Evolutionary conservation across 805 yeast species (phyloP), one percentile per base, ranked within the genome.

Genomic region (Wickerhamiella nectarea): DNA sequence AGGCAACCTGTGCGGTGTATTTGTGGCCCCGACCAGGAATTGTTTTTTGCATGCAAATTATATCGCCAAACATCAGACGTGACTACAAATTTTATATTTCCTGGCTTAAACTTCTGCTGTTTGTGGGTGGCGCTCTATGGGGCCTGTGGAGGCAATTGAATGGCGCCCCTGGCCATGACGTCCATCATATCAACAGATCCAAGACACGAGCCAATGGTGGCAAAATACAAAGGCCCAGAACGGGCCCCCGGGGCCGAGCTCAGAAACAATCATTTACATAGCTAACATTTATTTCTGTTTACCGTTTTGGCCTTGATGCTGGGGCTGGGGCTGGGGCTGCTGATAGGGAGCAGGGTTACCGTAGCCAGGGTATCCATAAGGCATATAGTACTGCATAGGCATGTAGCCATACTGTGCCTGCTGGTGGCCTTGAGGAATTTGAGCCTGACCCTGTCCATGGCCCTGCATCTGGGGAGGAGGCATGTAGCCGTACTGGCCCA

Each of bases 371-470:
- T 41, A 41, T 17, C 40, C 40, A 36, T 46, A 46, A 18, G 48
- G 45, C 48, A 39, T 38, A 38, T 50, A 50, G 45, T 49, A 47
- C 38, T 44, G 46, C 41, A 38, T 29, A 20, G 39, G 48, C 38
- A 37, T 25, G 17, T 26, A 17, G 34, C 44, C 47, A 17, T 36
- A 36, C 36, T n/a, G n/a, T n/a, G n/a, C n/a, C n/a, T n/a, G 31
- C 21, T 36, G 39, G 10, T 24, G 39, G 21, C 21, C 39, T 21
- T 17, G 26, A 15, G 29, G 43, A 5, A 10, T n/a, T n/a, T n/a
- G n/a, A n/a, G n/a, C n/a, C n/a, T n/a, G n/a, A n/a, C n/a, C 39
- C 11, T 10, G 35, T 14, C 15, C 24, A 24, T 43, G 46, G 18
- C 34, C 46, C 3, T 37, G 38, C 15, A 38, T 31, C 34, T 31